Conservation (phyloP, 1,139 yeast genomes). For the Kurtzmaniella quercitrusa region DNA sequence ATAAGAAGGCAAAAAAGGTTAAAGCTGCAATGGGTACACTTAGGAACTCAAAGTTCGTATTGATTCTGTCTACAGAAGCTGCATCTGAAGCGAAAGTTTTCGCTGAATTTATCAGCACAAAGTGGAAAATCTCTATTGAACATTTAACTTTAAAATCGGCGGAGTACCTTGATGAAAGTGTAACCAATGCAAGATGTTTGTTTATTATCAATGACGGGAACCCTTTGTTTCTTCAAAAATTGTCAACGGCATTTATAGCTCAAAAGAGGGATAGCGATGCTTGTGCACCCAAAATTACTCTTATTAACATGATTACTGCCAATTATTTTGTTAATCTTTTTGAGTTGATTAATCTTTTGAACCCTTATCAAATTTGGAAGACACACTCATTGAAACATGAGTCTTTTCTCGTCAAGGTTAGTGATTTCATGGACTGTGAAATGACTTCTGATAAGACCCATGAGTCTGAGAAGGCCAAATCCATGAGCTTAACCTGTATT, state of each 20-base stretch:
- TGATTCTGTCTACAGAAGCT: background rate
- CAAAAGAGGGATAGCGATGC: background rate
- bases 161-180: slow-evolving; percentile 11
- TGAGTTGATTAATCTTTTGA: slow-evolving; percentile 29
- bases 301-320: slow-evolving; percentile 39
- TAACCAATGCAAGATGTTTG: slow-evolving; percentile 24
- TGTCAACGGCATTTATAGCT: slow-evolving; percentile 8
- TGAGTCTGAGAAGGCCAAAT: background rate
- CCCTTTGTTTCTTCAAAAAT: slow-evolving; percentile 19
- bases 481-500: background rate
- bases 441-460: slow-evolving; percentile 5
- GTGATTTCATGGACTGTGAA: slow-evolving; percentile 27
- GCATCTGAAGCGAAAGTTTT: slow-evolving; percentile 6
- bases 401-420: slow-evolving; percentile 21
- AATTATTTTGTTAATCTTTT: slow-evolving; percentile 39
- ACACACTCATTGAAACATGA: slow-evolving; percentile 29
- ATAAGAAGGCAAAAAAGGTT: background rate
- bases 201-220: slow-evolving; percentile 44
- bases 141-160: background rate
- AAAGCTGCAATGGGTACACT: background rate
- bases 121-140: background rate
- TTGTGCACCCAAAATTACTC: slow-evolving; percentile 25
- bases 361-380: slow-evolving; percentile 42
- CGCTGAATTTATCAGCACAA: background rate
- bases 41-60: background rate